A percentile compares a stretch with the other conserved stretches of the same genome.
These are phyloP conservation scores for Paramyrothecium sp. DNA, from an alignment of 2,329 filamentous ascomycete species.

Conservation along the genomic window DNA sequence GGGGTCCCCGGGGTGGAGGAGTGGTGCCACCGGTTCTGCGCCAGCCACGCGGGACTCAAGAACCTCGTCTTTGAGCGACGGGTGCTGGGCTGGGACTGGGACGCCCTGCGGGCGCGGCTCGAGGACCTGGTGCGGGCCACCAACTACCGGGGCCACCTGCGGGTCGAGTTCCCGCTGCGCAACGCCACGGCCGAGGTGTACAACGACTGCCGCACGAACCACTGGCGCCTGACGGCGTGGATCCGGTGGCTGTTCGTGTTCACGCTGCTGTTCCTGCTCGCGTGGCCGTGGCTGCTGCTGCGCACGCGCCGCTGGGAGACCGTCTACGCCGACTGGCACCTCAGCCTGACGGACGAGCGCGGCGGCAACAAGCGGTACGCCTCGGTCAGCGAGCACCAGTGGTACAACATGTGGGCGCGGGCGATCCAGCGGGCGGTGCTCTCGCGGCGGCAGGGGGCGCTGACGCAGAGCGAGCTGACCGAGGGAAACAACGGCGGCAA, in stretches of 20 bases:
- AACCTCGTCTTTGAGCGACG: slow-evolving; percentile 49
- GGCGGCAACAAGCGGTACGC: slow-evolving; percentile 46
- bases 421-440: slow-evolving; percentile 60
- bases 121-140: slow-evolving; percentile 59
- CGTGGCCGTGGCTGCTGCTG: slow-evolving; percentile 70
- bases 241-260: slow-evolving; percentile 64
- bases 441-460: slow-evolving; percentile 51
- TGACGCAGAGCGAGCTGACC: slow-evolving; percentile 57
- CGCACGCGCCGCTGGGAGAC: slow-evolving; percentile 67
- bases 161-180: slow-evolving; percentile 58
- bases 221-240: slow-evolving; percentile 64
- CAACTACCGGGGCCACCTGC: slow-evolving; percentile 63
- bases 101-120: slow-evolving; percentile 49
- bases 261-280: slow-evolving; percentile 66
- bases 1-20: slow-evolving; percentile 36
- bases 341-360: slow-evolving; percentile 24
- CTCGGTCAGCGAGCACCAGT: slow-evolving; percentile 54
- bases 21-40: slow-evolving; percentile 70
- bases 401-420: slow-evolving; percentile 62
- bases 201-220: slow-evolving; percentile 60
- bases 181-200: slow-evolving; percentile 61
- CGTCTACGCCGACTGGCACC: slow-evolving; percentile 56
- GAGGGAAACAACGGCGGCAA: slow-evolving; percentile 29
- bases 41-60: slow-evolving; percentile 56
- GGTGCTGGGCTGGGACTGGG: slow-evolving; percentile 61